Evolutionary conservation across 2,329 filamentous ascomycete species (phyloP).

Genomic region (Ophiostoma sp.): DNA sequence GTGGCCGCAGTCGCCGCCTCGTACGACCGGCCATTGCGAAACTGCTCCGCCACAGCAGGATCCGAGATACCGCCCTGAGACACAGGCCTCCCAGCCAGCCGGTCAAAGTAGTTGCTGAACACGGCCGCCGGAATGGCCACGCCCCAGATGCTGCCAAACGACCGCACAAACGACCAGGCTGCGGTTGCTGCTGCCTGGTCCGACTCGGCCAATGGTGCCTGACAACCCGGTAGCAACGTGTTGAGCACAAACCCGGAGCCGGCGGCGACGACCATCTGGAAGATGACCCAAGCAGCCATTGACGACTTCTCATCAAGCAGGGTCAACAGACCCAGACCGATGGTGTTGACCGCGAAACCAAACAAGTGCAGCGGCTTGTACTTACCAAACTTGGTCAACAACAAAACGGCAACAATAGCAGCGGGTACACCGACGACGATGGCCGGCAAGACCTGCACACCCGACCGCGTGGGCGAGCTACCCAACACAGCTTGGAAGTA

Average conservation of each 20-base stretch:
- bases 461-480: slow-evolving; percentile 37
- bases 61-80: slow-evolving; percentile 25
- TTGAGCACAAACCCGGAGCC: slow-evolving; percentile 54
- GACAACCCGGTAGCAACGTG: slow-evolving; percentile 42
- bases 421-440: slow-evolving; percentile 30
- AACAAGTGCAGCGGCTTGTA: slow-evolving; percentile 41
- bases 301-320: slow-evolving; percentile 33
- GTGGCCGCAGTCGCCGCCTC: slow-evolving; percentile 32
- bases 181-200: slow-evolving; percentile 41
- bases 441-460: slow-evolving; percentile 35
- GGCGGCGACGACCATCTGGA: slow-evolving; percentile 63
- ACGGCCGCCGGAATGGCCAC: slow-evolving; percentile 43
- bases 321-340: slow-evolving; percentile 33
- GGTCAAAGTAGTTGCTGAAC: slow-evolving; percentile 39
- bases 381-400: slow-evolving; percentile 19
- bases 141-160: slow-evolving; percentile 43
- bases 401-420: slow-evolving; percentile 26
- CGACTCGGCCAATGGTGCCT: slow-evolving; percentile 39
- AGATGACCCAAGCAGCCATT: slow-evolving; percentile 38
- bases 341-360: slow-evolving; percentile 39
- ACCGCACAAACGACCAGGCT: slow-evolving; percentile 44
- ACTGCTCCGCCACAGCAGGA: slow-evolving; percentile 20
- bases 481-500: slow-evolving; percentile 47
- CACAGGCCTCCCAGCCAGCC: not conserved
- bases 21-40: slow-evolving; percentile 35